phyloP scores from a whole-genome alignment of 148 eudicot species.

The Rhododendron ovatum region DNA sequence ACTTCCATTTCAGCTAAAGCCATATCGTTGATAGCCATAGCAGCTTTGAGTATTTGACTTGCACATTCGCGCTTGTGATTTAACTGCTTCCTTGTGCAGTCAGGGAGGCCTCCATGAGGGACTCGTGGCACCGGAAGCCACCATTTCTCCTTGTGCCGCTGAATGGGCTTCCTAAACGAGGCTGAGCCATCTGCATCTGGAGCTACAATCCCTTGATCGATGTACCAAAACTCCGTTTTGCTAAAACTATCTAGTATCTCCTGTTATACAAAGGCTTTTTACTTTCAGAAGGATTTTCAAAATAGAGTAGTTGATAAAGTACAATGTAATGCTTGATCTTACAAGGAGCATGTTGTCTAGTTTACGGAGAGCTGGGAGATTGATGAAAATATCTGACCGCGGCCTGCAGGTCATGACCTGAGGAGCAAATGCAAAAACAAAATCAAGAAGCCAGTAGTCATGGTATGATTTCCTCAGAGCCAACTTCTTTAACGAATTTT shows the following conservation, averaged over 20 bases:
- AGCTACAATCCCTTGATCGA: slow-evolving; percentile 77
- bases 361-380: slow-evolving; percentile 91
- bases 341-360: slow-evolving; percentile 88
- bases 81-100: slow-evolving; percentile 56
- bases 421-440: slow-evolving; percentile 6
- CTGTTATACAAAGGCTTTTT: slow-evolving; percentile 28
- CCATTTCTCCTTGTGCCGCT: slow-evolving; percentile 89
- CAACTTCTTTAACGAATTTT: not conserved
- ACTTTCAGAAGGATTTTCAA: not conserved
- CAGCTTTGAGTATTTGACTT: slow-evolving; percentile 86
- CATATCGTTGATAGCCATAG: slow-evolving; percentile 69
- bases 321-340: slow-evolving; percentile 21
- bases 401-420: slow-evolving; percentile 94
- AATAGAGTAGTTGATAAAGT: not conserved
- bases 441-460: not conserved
- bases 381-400: slow-evolving; percentile 67
- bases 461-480: not conserved
- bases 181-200: slow-evolving; percentile 69
- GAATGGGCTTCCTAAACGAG: slow-evolving; percentile 59
- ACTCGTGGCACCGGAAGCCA: slow-evolving; percentile 98
- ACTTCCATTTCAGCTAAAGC: slow-evolving; percentile 89
- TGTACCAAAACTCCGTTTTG: slow-evolving; percentile 88
- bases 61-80: slow-evolving; percentile 85
- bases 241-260: slow-evolving; percentile 76
- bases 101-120: slow-evolving; percentile 74